Percentiles rank a stretch among this genome's conserved stretches.
Evolutionary conservation across 1,284 basidiomycete genomes (phyloP).

Genomic region (Sanghuangporus sanghuang): DNA sequence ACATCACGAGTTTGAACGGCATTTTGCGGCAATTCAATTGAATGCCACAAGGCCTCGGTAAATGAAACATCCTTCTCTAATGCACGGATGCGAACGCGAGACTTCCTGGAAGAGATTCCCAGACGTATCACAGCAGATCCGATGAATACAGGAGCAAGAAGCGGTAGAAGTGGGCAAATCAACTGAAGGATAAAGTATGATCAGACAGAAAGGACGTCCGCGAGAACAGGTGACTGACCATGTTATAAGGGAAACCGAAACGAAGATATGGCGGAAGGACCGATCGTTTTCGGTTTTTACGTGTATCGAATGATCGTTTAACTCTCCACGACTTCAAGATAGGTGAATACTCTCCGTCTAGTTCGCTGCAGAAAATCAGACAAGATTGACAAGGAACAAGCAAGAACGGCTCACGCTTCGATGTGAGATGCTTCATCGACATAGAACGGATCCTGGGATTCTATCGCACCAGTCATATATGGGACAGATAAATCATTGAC

Average conservation of each 20-base stretch:
- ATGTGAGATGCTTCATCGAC: conserved; percentile 54
- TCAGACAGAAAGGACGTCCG: no score
- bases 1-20: not conserved
- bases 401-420: conserved; percentile 43
- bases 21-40: not conserved
- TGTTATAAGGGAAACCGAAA: no score
- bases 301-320: not conserved
- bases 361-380: conserved; percentile 15
- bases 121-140: not conserved
- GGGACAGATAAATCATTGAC: conserved; percentile 80
- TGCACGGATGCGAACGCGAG: not conserved
- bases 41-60: not conserved
- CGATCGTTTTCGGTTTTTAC: not conserved
- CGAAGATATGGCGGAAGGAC: no score
- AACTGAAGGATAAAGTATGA: no score
- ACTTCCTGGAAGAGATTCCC: not conserved
- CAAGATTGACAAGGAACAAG: not conserved
- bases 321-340: conserved; percentile 19
- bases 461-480: conserved; percentile 74
- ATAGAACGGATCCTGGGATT: conserved; percentile 62
- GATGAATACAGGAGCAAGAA: not conserved
- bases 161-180: no score
- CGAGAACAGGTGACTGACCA: no score
- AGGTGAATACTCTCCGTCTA: conserved; percentile 24
- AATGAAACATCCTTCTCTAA: not conserved